phyloP scores from a whole-genome alignment of 1,284 basidiomycete species.

The Puccinia sorghi region DNA sequence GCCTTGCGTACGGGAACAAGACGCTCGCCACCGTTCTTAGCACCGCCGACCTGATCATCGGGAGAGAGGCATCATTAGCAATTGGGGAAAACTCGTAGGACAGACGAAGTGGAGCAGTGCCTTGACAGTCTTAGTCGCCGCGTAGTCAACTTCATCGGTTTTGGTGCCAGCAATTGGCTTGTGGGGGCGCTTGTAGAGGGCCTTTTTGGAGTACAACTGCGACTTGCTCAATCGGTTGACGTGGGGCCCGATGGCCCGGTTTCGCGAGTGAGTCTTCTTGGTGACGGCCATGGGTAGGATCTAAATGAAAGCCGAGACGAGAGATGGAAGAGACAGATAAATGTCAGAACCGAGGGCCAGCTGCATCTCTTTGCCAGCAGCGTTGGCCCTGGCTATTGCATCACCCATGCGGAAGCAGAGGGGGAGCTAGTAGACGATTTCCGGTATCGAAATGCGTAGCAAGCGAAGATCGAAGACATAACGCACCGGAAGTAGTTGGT shows the following conservation, averaged over 20 bases:
- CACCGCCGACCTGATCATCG: conserved; percentile 69
- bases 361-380: conserved; percentile 50
- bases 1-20: conserved; percentile 81
- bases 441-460: neutral
- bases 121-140: conserved; percentile 65
- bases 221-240: conserved; percentile 82
- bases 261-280: conserved; percentile 65
- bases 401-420: conserved; percentile 17
- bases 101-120: conserved; percentile 52
- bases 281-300: conserved; percentile 36
- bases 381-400: conserved; percentile 37
- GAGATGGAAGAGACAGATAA: conserved; percentile 9
- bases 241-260: conserved; percentile 78
- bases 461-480: conserved; percentile 1
- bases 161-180: conserved; percentile 66
- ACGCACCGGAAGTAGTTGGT: conserved; percentile 29
- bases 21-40: conserved; percentile 88
- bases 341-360: conserved; percentile 48
- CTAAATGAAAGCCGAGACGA: neutral
- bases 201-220: conserved; percentile 76
- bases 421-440: conserved; percentile 1
- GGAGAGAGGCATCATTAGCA: no score
- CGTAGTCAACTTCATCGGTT: conserved; percentile 67
- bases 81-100: neutral
- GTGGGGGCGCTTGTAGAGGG: conserved; percentile 63